A percentile compares a stretch with the other conserved stretches of the same genome.
phyloP scores from a whole-genome alignment of 331 rosid species.

The Rosa hybrid region DNA sequence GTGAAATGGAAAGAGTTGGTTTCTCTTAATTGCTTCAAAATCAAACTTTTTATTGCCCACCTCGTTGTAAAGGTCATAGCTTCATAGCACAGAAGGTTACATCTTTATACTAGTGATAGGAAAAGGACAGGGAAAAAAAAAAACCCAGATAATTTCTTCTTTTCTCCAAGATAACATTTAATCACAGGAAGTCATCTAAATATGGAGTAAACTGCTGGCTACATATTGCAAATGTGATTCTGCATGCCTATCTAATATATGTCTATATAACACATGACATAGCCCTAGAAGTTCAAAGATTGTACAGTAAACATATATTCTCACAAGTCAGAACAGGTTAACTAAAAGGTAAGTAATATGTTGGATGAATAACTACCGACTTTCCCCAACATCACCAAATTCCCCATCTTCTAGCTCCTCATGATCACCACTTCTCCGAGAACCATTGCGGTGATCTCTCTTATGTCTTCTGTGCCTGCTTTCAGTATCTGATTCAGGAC shows the following conservation, averaged over 20 bases:
- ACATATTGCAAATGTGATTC: background rate
- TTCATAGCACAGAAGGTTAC: background rate
- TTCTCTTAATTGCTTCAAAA: background rate
- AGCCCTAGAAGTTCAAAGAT: constrained; percentile 6
- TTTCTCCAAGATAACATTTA: background rate
- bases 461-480: constrained; percentile 72
- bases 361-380: constrained; percentile 53
- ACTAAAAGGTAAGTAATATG: background rate
- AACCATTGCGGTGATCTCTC: constrained; percentile 66
- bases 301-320: constrained; percentile 13
- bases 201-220: background rate
- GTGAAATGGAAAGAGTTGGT: background rate
- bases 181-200: background rate
- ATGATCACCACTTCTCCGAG: constrained; percentile 57
- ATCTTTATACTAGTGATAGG: background rate
- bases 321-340: background rate
- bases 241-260: background rate
- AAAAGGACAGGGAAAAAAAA: background rate
- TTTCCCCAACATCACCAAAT: constrained; percentile 63
- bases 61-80: background rate
- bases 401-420: constrained; percentile 83
- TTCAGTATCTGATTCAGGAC: constrained; percentile 71
- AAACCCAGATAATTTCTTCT: background rate
- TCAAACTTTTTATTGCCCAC: background rate
- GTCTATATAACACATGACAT: background rate